Conservation (phyloP, 352 stramenopile genomes). For the Pythium chondricola region DNA sequence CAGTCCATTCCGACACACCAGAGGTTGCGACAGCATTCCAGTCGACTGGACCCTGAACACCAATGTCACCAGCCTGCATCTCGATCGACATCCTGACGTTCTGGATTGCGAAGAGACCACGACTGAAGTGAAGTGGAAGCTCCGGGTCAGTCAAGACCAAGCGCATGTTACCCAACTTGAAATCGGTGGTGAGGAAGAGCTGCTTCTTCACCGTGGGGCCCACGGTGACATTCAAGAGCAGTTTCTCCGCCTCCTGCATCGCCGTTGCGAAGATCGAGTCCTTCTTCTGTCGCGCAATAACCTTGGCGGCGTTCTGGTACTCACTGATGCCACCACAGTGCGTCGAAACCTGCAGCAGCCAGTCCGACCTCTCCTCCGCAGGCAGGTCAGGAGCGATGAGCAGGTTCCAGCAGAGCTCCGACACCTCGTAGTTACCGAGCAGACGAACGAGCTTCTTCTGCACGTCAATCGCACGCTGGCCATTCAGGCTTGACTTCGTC, state of each 20-base stretch:
- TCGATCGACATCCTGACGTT: constrained; percentile 21
- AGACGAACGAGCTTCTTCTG: constrained; percentile 34
- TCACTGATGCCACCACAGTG: constrained; percentile 32
- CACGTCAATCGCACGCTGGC: constrained; percentile 20
- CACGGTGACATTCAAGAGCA: constrained; percentile 11
- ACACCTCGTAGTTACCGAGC: constrained; percentile 27
- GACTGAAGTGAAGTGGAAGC: constrained; percentile 24
- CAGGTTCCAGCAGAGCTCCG: constrained; percentile 21
- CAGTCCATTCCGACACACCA: constrained; percentile 23
- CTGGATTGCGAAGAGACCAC: constrained; percentile 29
- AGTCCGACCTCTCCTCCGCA: constrained; percentile 14
- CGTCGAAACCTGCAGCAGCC: constrained; percentile 20
- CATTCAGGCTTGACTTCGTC: constrained; percentile 9
- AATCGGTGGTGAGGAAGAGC: constrained; percentile 18
- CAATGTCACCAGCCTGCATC: constrained; percentile 20
- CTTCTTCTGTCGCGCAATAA: constrained; percentile 23
- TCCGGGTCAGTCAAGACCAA: constrained; percentile 28
- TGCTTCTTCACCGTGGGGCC: constrained; percentile 15
- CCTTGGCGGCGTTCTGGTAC: constrained; percentile 28
- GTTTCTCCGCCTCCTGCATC: constrained; percentile 19
- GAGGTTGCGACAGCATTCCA: constrained; percentile 20
- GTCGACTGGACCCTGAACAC: constrained; percentile 7
- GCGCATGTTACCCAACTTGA: constrained; percentile 29
- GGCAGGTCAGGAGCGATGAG: constrained; percentile 22
- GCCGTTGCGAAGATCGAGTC: constrained; percentile 23